Evolutionary conservation across 306 rosid species (phyloP), one percentile per base, ranked within the genome.

Genomic region (Carpinus fangiana): DNA sequence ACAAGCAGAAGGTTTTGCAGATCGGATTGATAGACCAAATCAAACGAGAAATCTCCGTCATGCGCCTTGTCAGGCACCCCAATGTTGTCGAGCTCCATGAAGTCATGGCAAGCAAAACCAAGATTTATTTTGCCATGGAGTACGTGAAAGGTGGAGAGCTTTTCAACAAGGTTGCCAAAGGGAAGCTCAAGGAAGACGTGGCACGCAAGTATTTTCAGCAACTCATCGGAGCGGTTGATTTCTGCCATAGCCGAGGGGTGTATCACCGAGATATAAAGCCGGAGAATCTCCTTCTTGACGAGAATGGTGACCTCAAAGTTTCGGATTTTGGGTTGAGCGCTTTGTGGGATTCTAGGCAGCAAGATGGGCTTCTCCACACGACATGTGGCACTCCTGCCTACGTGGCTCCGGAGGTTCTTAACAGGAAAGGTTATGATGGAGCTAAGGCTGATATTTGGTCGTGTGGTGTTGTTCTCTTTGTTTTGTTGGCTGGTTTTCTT

Each of bases 361-460:
- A 78, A 4, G 89, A 88, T 61, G 91, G 91, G 2, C 89, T 91
- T 31, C 90, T 91, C 52, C 91, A 90, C 76, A 91, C 94, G 9
- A 83, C 84, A 0, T 88, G 93, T 21, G 92, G 97, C 4, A 91
- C 97, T 0, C 93, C 94, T 1, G 83, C 89, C 9, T 88, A 91
- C 47, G 97, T 90, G 0, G 91, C 94, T 4, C 89, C 97, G 6
- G 91, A 91, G 54, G 89, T 90, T 31, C 85, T 90, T 56, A 81
- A 38, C 79, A 85, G 72, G 53, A 86, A 83, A 85, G 94, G 97
- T 3, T 93, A 93, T 64, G 93, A 87, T 64, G 97, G 97, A 5
- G 90, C 92, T 12, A 88, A 82, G 62, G 89, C 92, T 1, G 98
- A 91, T 64, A 91, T 79, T 21, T 91, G 98, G 96, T 93, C 94